Percentiles rank a stretch among this genome's conserved stretches.
These are phyloP conservation scores for Krasilnikovozyma curviuscula DNA, from an alignment of 768 basidiomycete genomes.

Conservation along the genomic window DNA sequence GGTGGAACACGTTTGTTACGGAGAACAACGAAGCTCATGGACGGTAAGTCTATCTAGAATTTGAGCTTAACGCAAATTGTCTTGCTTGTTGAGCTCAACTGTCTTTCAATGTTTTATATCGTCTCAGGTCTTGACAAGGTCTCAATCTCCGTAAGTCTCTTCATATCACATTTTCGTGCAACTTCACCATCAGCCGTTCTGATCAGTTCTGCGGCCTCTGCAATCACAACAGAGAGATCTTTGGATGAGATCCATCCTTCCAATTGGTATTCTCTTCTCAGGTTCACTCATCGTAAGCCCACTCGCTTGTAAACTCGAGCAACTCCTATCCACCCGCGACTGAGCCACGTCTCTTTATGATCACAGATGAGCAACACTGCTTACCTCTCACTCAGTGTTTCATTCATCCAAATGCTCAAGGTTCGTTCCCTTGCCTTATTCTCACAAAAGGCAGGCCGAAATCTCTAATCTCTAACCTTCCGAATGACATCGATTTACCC, in stretches of 20 bases:
- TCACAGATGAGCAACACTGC: slow-evolving; percentile 90
- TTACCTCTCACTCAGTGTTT: slow-evolving; percentile 70
- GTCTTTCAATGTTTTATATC: no score
- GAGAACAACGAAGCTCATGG: no score
- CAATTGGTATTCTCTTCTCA: slow-evolving; percentile 83
- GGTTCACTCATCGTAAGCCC: slow-evolving; percentile 73
- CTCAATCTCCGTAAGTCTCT: slow-evolving; percentile 23
- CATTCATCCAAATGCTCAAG: slow-evolving; percentile 39
- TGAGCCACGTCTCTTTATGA: no score
- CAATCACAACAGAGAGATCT: slow-evolving; percentile 16
- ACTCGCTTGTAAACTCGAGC: no score
- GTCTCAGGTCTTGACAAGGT: slow-evolving; percentile 23
- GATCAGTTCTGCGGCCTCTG: not conserved
- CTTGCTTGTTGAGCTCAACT: no score
- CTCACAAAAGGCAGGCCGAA: no score
- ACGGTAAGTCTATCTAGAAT: no score
- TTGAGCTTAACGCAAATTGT: no score
- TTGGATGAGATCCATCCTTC: slow-evolving; percentile 68
- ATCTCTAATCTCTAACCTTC: no score
- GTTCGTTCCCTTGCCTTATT: slow-evolving; percentile 25
- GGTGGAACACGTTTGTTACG: no score
- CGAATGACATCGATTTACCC: not conserved
- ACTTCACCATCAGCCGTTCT: not conserved
- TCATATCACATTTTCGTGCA: no score
- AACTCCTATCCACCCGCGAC: no score